Percentiles rank a stretch among this genome's conserved stretches.
Evolutionary conservation across 129 eudicot genomes (phyloP).

Genomic region (Dittrichia graveolens): DNA sequence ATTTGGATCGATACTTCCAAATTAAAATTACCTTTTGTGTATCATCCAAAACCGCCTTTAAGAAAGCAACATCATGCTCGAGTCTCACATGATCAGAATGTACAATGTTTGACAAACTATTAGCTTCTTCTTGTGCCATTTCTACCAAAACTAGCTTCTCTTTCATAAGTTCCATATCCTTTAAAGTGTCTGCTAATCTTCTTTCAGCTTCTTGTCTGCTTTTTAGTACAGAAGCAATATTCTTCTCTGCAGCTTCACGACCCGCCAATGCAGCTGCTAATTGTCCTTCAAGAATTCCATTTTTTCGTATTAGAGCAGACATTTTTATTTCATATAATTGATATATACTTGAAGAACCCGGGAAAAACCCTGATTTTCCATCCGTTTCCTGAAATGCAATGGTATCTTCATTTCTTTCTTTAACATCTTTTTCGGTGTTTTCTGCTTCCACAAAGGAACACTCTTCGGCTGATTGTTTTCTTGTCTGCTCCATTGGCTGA

Average conservation of each 20-base stretch:
- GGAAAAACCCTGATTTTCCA: constrained; percentile 42
- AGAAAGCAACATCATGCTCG: constrained; percentile 96
- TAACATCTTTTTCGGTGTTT: constrained; percentile 42
- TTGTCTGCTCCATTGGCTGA: constrained; percentile 58
- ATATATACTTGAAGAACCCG: constrained; percentile 55
- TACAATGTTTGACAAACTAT: constrained; percentile 81
- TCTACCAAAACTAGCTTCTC: constrained; percentile 76
- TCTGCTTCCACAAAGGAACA: constrained; percentile 45
- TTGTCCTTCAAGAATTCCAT: constrained; percentile 88
- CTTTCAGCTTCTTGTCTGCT: constrained; percentile 79
- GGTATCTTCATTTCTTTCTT: constrained; percentile 46
- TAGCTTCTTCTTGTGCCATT: constrained; percentile 90
- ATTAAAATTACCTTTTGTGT: constrained; percentile 72
- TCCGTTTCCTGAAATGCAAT: constrained; percentile 55
- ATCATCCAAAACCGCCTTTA: constrained; percentile 89
- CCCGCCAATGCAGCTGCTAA: constrained; percentile 70
- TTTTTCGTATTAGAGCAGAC: constrained; percentile 63
- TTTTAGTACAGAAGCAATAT: constrained; percentile 53
- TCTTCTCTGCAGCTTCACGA: constrained; percentile 87
- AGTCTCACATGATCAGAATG: constrained; percentile 93
- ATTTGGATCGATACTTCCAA: not conserved
- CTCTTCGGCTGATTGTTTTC: constrained; percentile 55
- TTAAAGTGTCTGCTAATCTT: constrained; percentile 54
- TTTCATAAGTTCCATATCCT: constrained; percentile 76
- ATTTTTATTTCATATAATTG: constrained; percentile 70